Percentiles rank a stretch among this genome's conserved stretches.
phyloP scores from a whole-genome alignment of 2,329 filamentous ascomycete species.

The Trichoderma oligosporum region DNA sequence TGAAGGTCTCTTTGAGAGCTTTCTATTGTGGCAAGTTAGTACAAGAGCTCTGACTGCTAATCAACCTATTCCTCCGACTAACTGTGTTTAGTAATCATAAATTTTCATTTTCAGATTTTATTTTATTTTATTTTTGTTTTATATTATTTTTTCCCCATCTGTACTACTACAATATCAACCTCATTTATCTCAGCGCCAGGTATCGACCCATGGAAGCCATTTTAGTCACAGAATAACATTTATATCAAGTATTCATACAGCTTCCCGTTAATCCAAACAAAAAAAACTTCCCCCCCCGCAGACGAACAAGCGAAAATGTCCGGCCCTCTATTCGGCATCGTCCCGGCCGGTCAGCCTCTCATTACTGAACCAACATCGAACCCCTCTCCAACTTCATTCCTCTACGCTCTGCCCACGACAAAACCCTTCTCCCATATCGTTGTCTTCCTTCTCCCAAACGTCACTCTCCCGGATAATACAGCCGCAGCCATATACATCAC shows the following conservation, averaged over 20 bases:
- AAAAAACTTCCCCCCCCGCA: too few relatives aligned
- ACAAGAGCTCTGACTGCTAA: not conserved
- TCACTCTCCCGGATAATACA: slow-evolving; percentile 66
- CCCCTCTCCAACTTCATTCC: slow-evolving; percentile 52
- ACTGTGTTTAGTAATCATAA: not conserved
- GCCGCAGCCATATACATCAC: slow-evolving; percentile 88
- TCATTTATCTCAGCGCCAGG: too few relatives aligned
- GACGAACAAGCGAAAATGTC: too few relatives aligned
- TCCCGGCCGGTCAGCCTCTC: slow-evolving; percentile 57
- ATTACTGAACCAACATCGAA: slow-evolving; percentile 52
- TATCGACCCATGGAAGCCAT: too few relatives aligned
- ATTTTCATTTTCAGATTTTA: not conserved
- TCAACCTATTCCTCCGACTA: not conserved
- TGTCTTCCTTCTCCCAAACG: slow-evolving; percentile 81
- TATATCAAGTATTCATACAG: not conserved
- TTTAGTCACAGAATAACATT: too few relatives aligned
- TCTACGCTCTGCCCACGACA: slow-evolving; percentile 48
- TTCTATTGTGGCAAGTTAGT: too few relatives aligned
- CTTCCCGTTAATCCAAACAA: not conserved
- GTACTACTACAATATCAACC: too few relatives aligned
- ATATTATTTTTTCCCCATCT: not conserved
- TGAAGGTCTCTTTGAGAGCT: not conserved
- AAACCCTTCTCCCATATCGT: slow-evolving; percentile 74
- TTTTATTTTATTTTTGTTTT: not conserved
- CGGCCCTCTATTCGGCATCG: slow-evolving; percentile 53